phyloP scores from a whole-genome alignment of 768 basidiomycete genomes.

The Pisolithus tinctorius region DNA sequence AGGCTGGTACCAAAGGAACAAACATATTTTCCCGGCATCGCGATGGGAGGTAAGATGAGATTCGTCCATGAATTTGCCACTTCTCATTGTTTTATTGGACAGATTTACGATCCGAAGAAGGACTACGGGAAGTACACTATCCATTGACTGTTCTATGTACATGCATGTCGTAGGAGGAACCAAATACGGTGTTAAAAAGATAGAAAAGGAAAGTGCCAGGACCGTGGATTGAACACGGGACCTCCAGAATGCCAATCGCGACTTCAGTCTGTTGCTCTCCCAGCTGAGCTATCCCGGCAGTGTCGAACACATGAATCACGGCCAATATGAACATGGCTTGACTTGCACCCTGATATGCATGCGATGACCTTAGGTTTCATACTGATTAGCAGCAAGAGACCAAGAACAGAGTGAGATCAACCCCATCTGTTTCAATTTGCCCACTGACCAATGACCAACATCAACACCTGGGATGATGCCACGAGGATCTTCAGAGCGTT shows the following conservation, averaged over 20 bases:
- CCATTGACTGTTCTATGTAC: background rate
- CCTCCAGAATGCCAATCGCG: conserved; percentile 27
- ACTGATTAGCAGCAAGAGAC: too few relatives aligned
- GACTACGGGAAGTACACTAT: conserved; percentile 91
- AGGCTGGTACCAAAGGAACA: conserved; percentile 92
- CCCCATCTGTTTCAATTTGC: too few relatives aligned
- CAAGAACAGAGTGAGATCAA: too few relatives aligned
- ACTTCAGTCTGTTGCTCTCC: conserved; percentile 34
- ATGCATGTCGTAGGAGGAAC: background rate
- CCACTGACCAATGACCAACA: too few relatives aligned
- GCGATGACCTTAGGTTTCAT: too few relatives aligned
- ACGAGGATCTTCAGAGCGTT: too few relatives aligned
- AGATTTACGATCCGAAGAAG: conserved; percentile 94
- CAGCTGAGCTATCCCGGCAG: conserved; percentile 30
- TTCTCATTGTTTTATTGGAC: conserved; percentile 1
- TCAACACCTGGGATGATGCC: too few relatives aligned
- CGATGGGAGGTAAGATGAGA: conserved; percentile 86
- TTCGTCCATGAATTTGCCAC: background rate
- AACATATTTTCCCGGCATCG: conserved; percentile 96
- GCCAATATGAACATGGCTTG: background rate
- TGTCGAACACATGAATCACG: background rate
- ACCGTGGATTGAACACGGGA: conserved; percentile 41
- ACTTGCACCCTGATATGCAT: background rate
- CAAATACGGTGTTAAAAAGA: background rate
- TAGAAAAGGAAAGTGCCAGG: conserved; percentile 27